Base-by-base conservation (phyloP, 2,329 filamentous ascomycete species). In the Aotearoamyces nothofagi region DNA sequence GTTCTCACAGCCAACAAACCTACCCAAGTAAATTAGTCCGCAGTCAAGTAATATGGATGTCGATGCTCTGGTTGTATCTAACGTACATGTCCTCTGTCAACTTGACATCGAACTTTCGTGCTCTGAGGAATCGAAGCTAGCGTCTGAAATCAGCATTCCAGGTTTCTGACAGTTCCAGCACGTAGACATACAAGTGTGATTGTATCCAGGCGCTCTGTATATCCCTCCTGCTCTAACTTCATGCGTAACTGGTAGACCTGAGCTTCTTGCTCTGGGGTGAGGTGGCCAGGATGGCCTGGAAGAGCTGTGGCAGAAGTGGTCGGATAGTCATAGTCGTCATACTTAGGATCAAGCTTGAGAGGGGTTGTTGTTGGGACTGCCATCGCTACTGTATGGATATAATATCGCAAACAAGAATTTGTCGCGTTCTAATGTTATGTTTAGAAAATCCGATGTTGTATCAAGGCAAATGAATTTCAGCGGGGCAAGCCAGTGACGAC, bases 241-340 rank as follows among this genome's bases (percentile, higher is more conserved):
- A 71, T 60, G 38, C 90, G 76, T 52, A 98, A 65, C 65, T 94
- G 82, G 50, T 73, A 61, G 26, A 96, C 78, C 59, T 87, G 77
- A 30, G 83, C 84, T 69, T 93, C 79, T 62, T 96, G 84, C 54
- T 80, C 69, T 33, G 72, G 64, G 31, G 78, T 90, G 46, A 92
- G 78, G 56, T 92, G 72, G 51, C 90, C 90, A 37, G 87, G 77
- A 55, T 94, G 84, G 40, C 90, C 90, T 45, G 63, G 61, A 50
- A 76, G 69, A 26, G 66, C 53, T 42, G 71, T 69, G 31, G 79
- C 69, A 26, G 82, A 72, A 38, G 69, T 77, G 39, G 76, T 82
- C 38, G 90, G 90, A 63, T 71, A 96, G 57, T 94, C 86, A 58
- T 90, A 96, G 63, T 92, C 56, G 61, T 96, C 90, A 65, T 96